Base-by-base conservation (phyloP, 768 basidiomycete species). In the Tylopilus cervinicoccineus region DNA sequence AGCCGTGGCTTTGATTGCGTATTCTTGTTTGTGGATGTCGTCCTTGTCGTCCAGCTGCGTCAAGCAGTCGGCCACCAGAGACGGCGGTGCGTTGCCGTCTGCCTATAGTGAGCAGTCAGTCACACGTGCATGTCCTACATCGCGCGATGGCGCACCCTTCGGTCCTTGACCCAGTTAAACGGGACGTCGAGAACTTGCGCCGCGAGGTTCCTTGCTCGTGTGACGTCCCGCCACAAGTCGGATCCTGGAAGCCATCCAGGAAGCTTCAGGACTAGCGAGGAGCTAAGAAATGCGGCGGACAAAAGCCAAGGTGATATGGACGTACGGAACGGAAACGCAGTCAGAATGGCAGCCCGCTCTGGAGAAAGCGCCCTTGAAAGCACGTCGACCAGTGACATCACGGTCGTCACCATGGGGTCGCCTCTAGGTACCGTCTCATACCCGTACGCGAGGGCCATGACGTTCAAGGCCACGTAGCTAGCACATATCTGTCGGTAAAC, bases 21-120 rank as follows among this genome's bases (percentile, higher is more conserved):
- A 5, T 24, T 63, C 66, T 43, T 56, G 56, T 22, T 38, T 48
- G 6, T 39, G 12, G 12, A 28, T 23, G 39, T 63, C 55, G 1
- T 50, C 51, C 14, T 48, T 55, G 41, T 54, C 43, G 22, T 65
- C 53, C 2, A 57, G 40, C 34, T 55, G 43, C 3, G 31, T 20
- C 37, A 67, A 39, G 29, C 51, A 60, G 34, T 62, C 59, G 7
- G 61, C 53, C 10, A 67, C 66, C 50, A 67, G 49, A 6, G 61
- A 67, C 2, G 56, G 52, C 14, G 54, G 54, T 7, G 63, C 53
- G 16, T 32, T 46, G 2, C 58, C 64, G 0, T 32, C 7, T 22
- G 32, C 41, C 64, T 64, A 13, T 13, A 5, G 10, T n/a, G n/a
- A n/a, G n/a, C n/a, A n/a, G n/a, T n/a, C n/a, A n/a, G n/a, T n/a